Evolutionary conservation across 495 filamentous ascomycete species (phyloP).

Genomic region (Cryomyces minteri): DNA sequence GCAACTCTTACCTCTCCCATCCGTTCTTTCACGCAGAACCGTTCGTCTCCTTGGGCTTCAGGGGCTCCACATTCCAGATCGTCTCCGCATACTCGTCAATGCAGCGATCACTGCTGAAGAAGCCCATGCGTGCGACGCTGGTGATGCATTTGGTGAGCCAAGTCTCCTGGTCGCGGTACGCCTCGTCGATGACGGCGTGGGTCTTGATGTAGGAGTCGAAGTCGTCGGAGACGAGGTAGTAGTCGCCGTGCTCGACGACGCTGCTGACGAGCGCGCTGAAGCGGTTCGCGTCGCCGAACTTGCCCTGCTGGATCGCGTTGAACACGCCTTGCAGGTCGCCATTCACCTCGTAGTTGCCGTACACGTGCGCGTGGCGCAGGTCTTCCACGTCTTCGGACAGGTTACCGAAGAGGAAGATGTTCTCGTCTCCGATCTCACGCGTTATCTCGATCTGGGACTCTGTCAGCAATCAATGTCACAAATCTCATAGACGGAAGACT

Average conservation of each 20-base stretch:
- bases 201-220: slow-evolving; percentile 87
- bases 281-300: slow-evolving; percentile 54
- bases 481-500: slow-evolving; percentile 17
- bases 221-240: slow-evolving; percentile 93
- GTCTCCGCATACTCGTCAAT: slow-evolving; percentile 95
- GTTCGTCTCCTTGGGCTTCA: slow-evolving; percentile 20
- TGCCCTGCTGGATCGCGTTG: slow-evolving; percentile 53
- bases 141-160: slow-evolving; percentile 83
- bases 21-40: too few species aligned
- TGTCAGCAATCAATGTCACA: slow-evolving; percentile 5
- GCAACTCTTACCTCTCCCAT: too few species aligned
- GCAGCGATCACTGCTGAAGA: slow-evolving; percentile 91
- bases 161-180: slow-evolving; percentile 75
- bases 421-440: slow-evolving; percentile 83
- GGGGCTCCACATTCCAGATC: slow-evolving; percentile 90
- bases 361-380: slow-evolving; percentile 77
- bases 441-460: slow-evolving; percentile 76
- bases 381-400: slow-evolving; percentile 95
- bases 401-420: slow-evolving; percentile 97
- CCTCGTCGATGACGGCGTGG: slow-evolving; percentile 74
- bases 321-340: slow-evolving; percentile 62
- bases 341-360: slow-evolving; percentile 62
- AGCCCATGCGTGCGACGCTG: slow-evolving; percentile 83
- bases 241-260: slow-evolving; percentile 85
- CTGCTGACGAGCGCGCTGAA: slow-evolving; percentile 69